A percentile compares a stretch with the other conserved stretches of the same genome.
These are phyloP conservation scores for Eucalyptus tenuipes DNA, from an alignment of 345 rosid genomes.

Conservation along the genomic window DNA sequence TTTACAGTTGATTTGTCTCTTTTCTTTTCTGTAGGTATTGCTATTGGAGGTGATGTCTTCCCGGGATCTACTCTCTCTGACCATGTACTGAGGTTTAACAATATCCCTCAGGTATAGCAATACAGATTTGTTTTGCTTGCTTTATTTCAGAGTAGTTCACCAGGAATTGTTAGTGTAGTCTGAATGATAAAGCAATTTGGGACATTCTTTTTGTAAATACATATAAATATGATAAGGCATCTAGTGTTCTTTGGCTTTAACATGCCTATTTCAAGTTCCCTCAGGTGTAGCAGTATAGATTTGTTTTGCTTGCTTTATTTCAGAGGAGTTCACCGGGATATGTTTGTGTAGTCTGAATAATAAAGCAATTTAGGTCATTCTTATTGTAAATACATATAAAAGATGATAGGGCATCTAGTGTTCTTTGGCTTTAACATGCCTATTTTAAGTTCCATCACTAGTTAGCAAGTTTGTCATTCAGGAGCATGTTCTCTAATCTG, in stretches of 20 bases:
- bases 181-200: neutral
- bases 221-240: neutral
- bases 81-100: slow-evolving; percentile 85
- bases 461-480: neutral
- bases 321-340: neutral
- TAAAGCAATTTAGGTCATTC: neutral
- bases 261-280: neutral
- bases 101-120: slow-evolving; percentile 75
- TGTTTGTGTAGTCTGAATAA: neutral
- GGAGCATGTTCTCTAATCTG: neutral
- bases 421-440: neutral
- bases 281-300: neutral
- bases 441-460: neutral
- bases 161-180: neutral
- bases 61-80: slow-evolving; percentile 94
- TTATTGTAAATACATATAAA: neutral
- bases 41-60: slow-evolving; percentile 98
- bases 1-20: neutral
- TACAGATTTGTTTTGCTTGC: neutral
- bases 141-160: neutral
- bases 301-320: neutral
- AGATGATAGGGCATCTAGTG: neutral
- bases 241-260: neutral
- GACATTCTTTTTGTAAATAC: neutral
- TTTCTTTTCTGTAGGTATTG: slow-evolving; percentile 55